Base-by-base conservation (phyloP, 164 flowering plant species). In the Vitis rupestris region DNA sequence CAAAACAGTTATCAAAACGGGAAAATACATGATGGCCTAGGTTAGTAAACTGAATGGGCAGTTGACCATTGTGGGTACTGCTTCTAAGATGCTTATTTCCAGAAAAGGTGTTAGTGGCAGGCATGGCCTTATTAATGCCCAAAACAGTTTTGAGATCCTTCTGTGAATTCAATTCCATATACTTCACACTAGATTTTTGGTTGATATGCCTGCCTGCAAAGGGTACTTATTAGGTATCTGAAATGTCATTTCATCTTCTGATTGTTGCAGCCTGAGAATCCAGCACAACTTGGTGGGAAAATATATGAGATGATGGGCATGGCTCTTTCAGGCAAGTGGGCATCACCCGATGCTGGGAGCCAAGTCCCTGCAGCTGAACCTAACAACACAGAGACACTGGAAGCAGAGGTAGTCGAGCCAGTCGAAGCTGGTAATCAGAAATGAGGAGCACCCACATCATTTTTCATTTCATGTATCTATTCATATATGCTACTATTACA, bases 281-380 rank as follows among this genome's bases (percentile, higher is more conserved):
- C 99, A 19, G 85, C 98, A 0, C 82, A 96, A 69, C 92, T 96
- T 49, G 95, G 98, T 57, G 97, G 92, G n/a, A 96, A 96, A 81
- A 93, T 96, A 70, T 93, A 96, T 59, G 97, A 88, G 83, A 91
- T 96, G 99, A 93, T 96, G 97, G 81, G 82, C 48, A 65, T 83
- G 79, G 98, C 97, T 53, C 77, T 96, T n/a, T 73, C 83, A 0
- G 84, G 87, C 44, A 93, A 88, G 75, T 96, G 97, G 97, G 65
- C 68, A 11, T 4, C 80, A 5, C 71, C 88, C 8, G 70, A 29
- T 16, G 72, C 63, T 27, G 86, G 73, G 50, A 69, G 60, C 52
- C 77, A 82, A 57, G 76, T 75, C 27, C 60, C 82, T 10, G 79
- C 6, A 58, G 9, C 56, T 7, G 65, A 71, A n/a, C 61, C 79